Evolutionary conservation across 805 yeast genomes (phyloP), one percentile per base, ranked within the genome.

Genomic region (Teunomyces stri): DNA sequence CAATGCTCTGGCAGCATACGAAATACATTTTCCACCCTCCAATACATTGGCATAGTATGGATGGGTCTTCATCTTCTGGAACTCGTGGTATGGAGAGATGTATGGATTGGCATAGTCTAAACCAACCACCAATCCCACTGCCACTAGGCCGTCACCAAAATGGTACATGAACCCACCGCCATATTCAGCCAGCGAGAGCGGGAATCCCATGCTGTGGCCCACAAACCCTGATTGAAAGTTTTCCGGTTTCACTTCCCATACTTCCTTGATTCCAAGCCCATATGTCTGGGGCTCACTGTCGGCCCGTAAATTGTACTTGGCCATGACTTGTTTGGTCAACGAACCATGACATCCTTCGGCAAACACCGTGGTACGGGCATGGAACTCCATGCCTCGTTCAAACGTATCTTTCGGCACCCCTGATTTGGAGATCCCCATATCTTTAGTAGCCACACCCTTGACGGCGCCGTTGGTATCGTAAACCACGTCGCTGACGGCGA

Each of bases 291-390:
- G 84, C 44, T 80, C 76, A 44, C 76, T 73, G 28, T 80, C 78
- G 43, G 77, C 74, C 48, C 97, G 80, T 50, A 94, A 70, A 37
- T 83, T 74, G 66, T 69, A 92, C 57, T 84, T 81, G 45, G 76
- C 70, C 45, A 92, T 85, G 0, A 81, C 84, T 61, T 86, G 80
- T 63, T 94, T 92, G 10, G 91, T 76, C 45, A 94, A 72, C 1
- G 97, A 90, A 0, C 99, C 99, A 67, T 91, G 98, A 63, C 99
- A 94, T n/a, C 99, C 99, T 69, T 94, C 99, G 4, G 96, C 96
- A 28, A 94, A 76, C 13, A 94, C 86, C 0, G 97, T 91, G 50
- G 85, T 75, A 57, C 94, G 81, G 4, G 99, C 89, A 56, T 85
- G 94, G 66, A 94, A 94, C 66, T 89, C 98, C 97, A 94, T 88